Conservation (phyloP, 73 alveolate genomes). For the Paramecium octaurelia region DNA sequence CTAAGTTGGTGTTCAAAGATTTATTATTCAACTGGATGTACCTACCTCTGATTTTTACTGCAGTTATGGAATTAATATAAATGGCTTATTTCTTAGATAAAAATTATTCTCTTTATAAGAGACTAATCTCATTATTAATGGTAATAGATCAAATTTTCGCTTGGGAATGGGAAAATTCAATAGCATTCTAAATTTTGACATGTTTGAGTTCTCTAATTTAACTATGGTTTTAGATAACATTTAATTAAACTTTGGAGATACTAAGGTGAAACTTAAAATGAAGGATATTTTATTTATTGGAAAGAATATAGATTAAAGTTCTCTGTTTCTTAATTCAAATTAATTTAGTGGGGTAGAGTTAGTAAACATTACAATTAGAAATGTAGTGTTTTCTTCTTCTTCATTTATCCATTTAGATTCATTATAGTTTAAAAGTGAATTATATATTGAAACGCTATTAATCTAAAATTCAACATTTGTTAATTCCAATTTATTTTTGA, state of each 20-base stretch:
- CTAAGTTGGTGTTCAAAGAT: neutral
- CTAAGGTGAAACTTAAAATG: neutral
- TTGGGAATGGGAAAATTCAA: neutral
- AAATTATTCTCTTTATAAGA: neutral
- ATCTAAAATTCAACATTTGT: neutral
- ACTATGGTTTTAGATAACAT: neutral
- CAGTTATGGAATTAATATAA: neutral
- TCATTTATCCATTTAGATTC: neutral
- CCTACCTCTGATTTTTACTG: neutral
- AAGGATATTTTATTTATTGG: neutral
- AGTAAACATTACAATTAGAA: neutral
- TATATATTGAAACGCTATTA: neutral
- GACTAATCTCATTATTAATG: neutral
- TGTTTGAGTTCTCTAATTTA: neutral
- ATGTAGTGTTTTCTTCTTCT: neutral
- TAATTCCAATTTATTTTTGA: neutral
- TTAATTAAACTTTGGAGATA: neutral
- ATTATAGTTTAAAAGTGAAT: neutral
- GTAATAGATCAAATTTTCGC: neutral
- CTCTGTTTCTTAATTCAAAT: neutral
- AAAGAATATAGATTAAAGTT: neutral
- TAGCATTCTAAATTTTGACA: neutral
- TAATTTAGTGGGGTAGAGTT: neutral
- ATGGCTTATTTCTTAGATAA: neutral
- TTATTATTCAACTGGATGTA: neutral